Base-by-base conservation (phyloP, 2,329 filamentous ascomycete genomes). In the Paraconiothyrium sp. region DNA sequence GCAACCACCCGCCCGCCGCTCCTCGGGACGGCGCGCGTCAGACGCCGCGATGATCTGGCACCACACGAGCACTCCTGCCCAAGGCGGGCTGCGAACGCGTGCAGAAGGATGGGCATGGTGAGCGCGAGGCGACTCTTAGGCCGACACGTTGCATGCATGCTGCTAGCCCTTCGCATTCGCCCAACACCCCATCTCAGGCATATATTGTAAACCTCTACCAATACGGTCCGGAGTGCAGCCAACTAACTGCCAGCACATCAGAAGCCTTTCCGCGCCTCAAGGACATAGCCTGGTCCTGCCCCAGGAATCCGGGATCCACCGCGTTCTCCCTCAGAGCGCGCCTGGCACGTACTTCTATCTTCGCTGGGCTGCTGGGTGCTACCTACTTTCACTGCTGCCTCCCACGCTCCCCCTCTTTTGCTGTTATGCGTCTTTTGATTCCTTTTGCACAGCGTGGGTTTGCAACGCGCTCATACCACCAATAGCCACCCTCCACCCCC, bases 171-270 rank as follows among this genome's bases (percentile, higher is more conserved):
- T 72, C 72, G 68, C 72, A 77, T 75, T 78, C 76, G 76, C 76
- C 75, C 76, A 77, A 74, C 76, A 70, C 71, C 70, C 74, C 69
- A 68, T 67, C 65, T 67, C 62, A 72, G 67, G 67, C 76, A 69
- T 77, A 75, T 73, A 77, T 72, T 76, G 73, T 73, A 62, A 67
- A 65, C 66, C 61, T 73, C 73, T 74, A 74, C 76, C 74, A 77
- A 77, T 75, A 69, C 71, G 69, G 72, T 69, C 63, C 71, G 66
- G 67, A 74, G 71, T 75, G 76, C 77, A 76, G 74, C 72, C 65
- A 61, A 70, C 52, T 70, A 66, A 69, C 67, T 79, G 77, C 76
- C 77, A 79, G 68, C 77, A 78, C 77, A 79, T 78, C 77, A 77
- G 69, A 58, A 72, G 72, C 69, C 74, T 73, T 70, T 68, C 66